Conservation (phyloP, 1,284 basidiomycete species). For the Peniophora sp. region DNA sequence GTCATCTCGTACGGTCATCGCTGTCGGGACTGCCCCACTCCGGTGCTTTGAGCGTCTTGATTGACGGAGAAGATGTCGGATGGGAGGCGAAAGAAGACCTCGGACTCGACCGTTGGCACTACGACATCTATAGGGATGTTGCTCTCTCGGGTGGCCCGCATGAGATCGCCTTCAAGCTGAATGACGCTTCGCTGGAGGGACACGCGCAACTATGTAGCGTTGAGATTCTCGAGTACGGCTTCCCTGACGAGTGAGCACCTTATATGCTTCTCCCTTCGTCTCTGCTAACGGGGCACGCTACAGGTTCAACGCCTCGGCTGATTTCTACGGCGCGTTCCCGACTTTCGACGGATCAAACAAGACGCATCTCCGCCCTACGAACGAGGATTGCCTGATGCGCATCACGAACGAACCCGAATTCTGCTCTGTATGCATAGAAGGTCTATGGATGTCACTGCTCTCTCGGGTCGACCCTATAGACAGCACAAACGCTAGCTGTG, state of each 20-base stretch:
- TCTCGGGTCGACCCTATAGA: conserved; percentile 56
- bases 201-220: conserved; percentile 68
- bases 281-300: too few species aligned
- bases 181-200: conserved; percentile 41
- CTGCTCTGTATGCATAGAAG: conserved; percentile 70
- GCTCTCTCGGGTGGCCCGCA: conserved; percentile 42
- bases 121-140: conserved; percentile 41
- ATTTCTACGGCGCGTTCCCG: conserved; percentile 67
- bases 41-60: conserved; percentile 46
- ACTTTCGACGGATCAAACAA: conserved; percentile 54
- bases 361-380: conserved; percentile 69
- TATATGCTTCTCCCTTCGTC: too few species aligned
- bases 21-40: conserved; percentile 64
- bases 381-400: conserved; percentile 82
- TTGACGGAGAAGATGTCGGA: conserved; percentile 52
- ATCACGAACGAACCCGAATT: conserved; percentile 63
- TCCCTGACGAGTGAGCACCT: conserved; percentile 55
- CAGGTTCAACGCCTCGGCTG: conserved; percentile 57
- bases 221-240: conserved; percentile 73
- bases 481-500: conserved; percentile 29
- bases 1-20: conserved; percentile 65
- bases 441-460: conserved; percentile 62
- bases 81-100: conserved; percentile 53
- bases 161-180: conserved; percentile 49
- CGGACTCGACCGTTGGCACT: conserved; percentile 67